These are phyloP conservation scores for Mucor circinelloides DNA, from an alignment of 371 early-diverging fungal species.

Conservation along the genomic window DNA sequence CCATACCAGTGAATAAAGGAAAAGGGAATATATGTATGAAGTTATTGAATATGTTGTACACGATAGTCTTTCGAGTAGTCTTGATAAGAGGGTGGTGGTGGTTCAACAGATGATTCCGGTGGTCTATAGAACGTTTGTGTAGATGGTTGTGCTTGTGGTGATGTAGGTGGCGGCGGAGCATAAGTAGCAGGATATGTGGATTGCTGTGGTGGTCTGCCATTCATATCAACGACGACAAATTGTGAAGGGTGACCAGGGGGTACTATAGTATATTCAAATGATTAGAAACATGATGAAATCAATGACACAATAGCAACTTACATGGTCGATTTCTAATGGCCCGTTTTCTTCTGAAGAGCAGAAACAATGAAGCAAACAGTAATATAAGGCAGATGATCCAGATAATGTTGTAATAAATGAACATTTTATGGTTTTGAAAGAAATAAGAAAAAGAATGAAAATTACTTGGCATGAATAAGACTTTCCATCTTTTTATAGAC, in stretches of 20 bases:
- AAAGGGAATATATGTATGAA: neutral
- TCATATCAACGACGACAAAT: constrained; percentile 16
- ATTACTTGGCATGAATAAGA: neutral
- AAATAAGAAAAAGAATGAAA: constrained; percentile 1
- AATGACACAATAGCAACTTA: neutral
- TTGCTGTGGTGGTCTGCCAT: constrained; percentile 8
- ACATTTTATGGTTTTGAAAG: constrained; percentile 10
- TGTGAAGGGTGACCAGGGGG: neutral
- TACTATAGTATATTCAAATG: neutral
- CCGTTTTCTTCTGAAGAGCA: constrained; percentile 6
- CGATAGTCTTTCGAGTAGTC: constrained; percentile 29
- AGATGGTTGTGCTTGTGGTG: neutral
- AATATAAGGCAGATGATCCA: constrained; percentile 23
- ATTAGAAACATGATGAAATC: neutral
- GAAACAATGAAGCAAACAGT: constrained; percentile 10
- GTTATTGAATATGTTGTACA: neutral
- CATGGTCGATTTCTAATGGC: neutral
- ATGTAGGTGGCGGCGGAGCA: neutral
- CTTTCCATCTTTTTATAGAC: neutral
- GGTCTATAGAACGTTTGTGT: constrained; percentile 9
- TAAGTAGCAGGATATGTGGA: constrained; percentile 5
- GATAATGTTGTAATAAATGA: constrained; percentile 16
- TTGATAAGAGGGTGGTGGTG: constrained; percentile 37
- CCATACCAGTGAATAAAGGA: neutral
- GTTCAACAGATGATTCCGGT: constrained; percentile 9